Conservation (phyloP, 192 early-diverging fungal genomes). For the Podila clonocystis region DNA sequence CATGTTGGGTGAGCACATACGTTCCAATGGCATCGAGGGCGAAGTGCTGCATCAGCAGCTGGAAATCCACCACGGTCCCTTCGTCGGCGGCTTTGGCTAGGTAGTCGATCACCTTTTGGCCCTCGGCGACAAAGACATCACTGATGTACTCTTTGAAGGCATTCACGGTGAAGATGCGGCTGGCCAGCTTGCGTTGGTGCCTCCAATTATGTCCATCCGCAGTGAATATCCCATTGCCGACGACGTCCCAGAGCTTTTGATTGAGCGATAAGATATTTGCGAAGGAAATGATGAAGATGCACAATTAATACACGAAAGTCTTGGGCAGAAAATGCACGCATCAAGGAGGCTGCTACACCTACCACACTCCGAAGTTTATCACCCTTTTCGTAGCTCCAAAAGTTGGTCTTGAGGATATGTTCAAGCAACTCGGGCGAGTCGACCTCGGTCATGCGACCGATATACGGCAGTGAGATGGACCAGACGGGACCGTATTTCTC, state of each 20-base stretch:
- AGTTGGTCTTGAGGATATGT: slow-evolving; percentile 31
- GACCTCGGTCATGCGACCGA: slow-evolving; percentile 18
- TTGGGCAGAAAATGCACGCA: slow-evolving; percentile 1
- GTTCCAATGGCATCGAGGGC: slow-evolving; percentile 45
- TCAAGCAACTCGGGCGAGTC: slow-evolving; percentile 21
- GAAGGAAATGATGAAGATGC: no score
- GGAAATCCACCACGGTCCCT: slow-evolving; percentile 49
- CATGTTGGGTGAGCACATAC: slow-evolving; percentile 7
- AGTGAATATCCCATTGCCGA: slow-evolving; percentile 4
- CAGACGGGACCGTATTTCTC: slow-evolving; percentile 17
- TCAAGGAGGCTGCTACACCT: neutral
- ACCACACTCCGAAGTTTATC: neutral
- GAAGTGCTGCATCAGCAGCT: slow-evolving; percentile 54
- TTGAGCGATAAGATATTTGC: no score
- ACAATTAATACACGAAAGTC: neutral
- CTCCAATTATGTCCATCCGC: slow-evolving; percentile 23
- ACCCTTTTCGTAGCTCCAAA: slow-evolving; percentile 39
- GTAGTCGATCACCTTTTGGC: slow-evolving; percentile 13
- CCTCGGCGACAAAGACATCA: slow-evolving; percentile 25
- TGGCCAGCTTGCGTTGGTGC: slow-evolving; percentile 28
- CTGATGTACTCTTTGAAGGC: slow-evolving; percentile 39
- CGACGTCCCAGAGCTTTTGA: no score
- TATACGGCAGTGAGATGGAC: slow-evolving; percentile 10
- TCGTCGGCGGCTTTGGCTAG: slow-evolving; percentile 23
- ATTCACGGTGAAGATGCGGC: slow-evolving; percentile 21